phyloP scores from a whole-genome alignment of 2,329 filamentous ascomycete genomes.

The Talaromyces pinophilus region DNA sequence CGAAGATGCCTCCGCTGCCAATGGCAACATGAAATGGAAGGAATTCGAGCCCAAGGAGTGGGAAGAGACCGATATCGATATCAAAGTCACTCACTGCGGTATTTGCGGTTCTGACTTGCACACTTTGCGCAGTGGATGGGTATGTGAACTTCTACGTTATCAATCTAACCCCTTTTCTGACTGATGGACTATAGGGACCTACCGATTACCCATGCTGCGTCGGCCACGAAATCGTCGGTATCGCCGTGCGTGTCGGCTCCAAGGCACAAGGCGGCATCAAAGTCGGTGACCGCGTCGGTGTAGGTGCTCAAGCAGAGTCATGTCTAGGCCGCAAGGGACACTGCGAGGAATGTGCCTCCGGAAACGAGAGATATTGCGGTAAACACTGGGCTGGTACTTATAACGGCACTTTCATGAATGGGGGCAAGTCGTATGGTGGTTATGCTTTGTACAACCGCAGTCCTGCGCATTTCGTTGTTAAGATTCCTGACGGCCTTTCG shows the following conservation, averaged over 20 bases:
- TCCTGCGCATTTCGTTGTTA: constrained; percentile 60
- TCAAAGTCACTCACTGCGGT: constrained; percentile 64
- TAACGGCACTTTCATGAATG: constrained; percentile 46
- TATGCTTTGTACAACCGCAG: constrained; percentile 60
- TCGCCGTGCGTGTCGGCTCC: constrained; percentile 58
- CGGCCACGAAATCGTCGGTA: constrained; percentile 67
- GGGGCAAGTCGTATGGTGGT: constrained; percentile 67
- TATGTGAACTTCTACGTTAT: constrained; percentile 25
- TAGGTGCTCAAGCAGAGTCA: constrained; percentile 62
- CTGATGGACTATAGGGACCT: constrained; percentile 28
- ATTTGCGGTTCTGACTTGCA: constrained; percentile 66
- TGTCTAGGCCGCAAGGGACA: constrained; percentile 50
- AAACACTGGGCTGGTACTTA: constrained; percentile 34
- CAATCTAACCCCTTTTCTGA: not conserved
- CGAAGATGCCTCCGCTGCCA: not conserved
- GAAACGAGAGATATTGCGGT: constrained; percentile 42
- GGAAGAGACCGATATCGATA: constrained; percentile 66
- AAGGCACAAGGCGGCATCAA: constrained; percentile 33
- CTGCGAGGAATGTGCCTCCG: constrained; percentile 57
- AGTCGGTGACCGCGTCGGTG: constrained; percentile 48
- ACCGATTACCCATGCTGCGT: constrained; percentile 53
- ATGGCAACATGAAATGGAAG: constrained; percentile 57
- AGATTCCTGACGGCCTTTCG: constrained; percentile 55
- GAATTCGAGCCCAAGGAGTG: constrained; percentile 65
- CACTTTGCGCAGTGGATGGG: constrained; percentile 54